Conservation (phyloP, 257 asterid species). For the Fraxinus quadrangulata region DNA sequence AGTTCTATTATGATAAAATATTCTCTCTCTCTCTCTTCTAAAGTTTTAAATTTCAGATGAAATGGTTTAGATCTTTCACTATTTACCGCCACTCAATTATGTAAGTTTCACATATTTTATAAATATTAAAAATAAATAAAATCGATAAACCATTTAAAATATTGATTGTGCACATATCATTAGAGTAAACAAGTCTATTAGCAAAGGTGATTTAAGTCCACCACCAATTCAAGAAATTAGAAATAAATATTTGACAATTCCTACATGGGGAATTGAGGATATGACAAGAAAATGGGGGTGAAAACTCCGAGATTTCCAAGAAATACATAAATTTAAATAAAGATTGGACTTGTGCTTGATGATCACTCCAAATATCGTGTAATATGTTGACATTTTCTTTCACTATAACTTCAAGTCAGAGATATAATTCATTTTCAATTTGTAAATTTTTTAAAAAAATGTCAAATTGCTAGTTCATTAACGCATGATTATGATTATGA, state of each 20-base stretch:
- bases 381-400: slow-evolving; percentile 3
- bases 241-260: no score
- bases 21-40: not conserved
- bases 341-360: not conserved
- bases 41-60: no score
- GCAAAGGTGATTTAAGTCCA: no score
- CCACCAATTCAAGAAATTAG: no score
- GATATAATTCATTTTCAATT: not conserved
- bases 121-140: no score
- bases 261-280: no score
- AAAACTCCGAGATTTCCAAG: not conserved
- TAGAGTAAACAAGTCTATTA: not conserved
- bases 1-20: not conserved
- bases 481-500: not conserved
- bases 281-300: not conserved
- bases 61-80: no score
- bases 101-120: no score
- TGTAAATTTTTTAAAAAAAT: not conserved
- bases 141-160: not conserved
- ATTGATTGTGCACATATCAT: not conserved
- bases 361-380: not conserved
- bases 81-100: no score
- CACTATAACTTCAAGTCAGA: not conserved
- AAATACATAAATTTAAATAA: not conserved
- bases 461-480: not conserved